Conservation (phyloP, 2,329 filamentous ascomycete genomes). For the Aspergillus texensis region DNA sequence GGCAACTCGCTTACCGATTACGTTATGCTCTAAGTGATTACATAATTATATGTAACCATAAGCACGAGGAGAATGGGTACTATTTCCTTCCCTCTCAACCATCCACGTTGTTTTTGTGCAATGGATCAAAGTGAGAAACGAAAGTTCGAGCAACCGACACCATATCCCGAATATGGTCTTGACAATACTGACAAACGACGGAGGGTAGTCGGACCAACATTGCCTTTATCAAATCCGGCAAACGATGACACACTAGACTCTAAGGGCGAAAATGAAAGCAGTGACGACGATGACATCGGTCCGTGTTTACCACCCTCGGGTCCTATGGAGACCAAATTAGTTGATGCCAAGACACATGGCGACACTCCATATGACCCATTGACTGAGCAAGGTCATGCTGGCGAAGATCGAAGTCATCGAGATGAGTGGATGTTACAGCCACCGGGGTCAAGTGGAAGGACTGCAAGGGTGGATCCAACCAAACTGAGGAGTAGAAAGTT, state of each 20-base stretch:
- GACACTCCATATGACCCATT: slow-evolving; percentile 28
- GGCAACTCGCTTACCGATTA: too few species aligned
- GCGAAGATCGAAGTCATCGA: slow-evolving; percentile 52
- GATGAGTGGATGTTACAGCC: slow-evolving; percentile 85
- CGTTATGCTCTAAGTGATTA: background rate
- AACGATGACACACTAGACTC: background rate
- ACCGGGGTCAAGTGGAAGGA: slow-evolving; percentile 57
- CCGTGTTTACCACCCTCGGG: slow-evolving; percentile 41
- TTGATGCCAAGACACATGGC: background rate
- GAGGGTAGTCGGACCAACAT: slow-evolving; percentile 58
- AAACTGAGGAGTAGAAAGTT: slow-evolving; percentile 83
- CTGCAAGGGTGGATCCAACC: slow-evolving; percentile 74
- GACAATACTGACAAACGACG: slow-evolving; percentile 46
- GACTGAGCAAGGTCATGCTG: background rate
- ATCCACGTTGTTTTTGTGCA: background rate
- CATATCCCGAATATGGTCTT: background rate
- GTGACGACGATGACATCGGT: slow-evolving; percentile 47
- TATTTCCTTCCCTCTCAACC: too few species aligned
- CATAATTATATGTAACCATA: background rate
- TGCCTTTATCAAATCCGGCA: slow-evolving; percentile 49
- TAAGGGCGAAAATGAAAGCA: slow-evolving; percentile 31
- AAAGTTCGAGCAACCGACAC: background rate
- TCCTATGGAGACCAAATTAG: background rate
- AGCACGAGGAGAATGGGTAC: background rate
- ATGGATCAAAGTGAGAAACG: slow-evolving; percentile 8